phyloP scores from a whole-genome alignment of 305 asterid species.

The Fraxinus paxiana region DNA sequence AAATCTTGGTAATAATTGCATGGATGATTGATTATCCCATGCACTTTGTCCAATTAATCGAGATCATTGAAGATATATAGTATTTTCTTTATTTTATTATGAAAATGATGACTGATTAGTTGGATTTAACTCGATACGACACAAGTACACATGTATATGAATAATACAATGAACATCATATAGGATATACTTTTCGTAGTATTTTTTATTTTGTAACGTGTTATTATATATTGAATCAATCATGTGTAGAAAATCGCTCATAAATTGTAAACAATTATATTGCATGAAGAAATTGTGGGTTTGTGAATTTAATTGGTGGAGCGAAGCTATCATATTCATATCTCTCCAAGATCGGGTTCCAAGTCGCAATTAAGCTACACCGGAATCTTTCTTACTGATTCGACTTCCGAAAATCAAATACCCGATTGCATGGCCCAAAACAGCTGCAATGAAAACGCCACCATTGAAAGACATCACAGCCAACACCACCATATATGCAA shows the following conservation, averaged over 20 bases:
- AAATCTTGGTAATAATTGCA: background rate
- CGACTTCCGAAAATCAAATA: conserved; percentile 55
- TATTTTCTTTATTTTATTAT: background rate
- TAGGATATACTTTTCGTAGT: background rate
- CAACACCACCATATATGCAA: conserved; percentile 64
- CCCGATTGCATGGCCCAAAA: conserved; percentile 72
- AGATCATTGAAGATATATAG: background rate
- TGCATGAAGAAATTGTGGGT: background rate
- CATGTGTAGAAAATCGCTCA: background rate
- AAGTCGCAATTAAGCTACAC: background rate
- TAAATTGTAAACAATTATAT: too few species aligned
- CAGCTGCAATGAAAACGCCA: conserved; percentile 61
- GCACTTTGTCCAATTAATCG: background rate
- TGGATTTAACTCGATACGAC: background rate
- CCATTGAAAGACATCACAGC: conserved; percentile 77
- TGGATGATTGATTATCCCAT: background rate
- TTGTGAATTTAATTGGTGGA: background rate
- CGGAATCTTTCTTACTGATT: conserved; percentile 27
- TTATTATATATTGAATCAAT: background rate
- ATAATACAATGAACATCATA: background rate
- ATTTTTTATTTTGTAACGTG: too few species aligned
- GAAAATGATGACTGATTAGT: background rate
- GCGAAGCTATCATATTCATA: background rate
- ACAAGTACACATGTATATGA: background rate
- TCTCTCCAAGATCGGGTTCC: background rate